Evolutionary conservation across 1,139 yeast genomes (phyloP), one percentile per base, ranked within the genome.

Genomic region (Magnusiomyces clavatus): DNA sequence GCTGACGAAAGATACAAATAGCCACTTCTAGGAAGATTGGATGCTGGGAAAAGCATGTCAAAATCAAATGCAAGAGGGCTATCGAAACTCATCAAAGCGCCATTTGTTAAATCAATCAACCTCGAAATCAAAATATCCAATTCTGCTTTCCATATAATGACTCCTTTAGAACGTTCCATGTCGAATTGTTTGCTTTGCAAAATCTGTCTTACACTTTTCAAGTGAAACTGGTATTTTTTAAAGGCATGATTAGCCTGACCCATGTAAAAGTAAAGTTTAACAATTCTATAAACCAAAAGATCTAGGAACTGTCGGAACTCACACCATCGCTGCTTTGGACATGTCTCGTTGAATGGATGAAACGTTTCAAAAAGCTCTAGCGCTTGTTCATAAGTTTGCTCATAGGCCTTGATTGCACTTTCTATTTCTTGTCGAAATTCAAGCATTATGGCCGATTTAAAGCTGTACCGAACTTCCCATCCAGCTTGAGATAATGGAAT

Each of bases 221-320:
- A 63, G 67, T 87, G 96, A 8, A 78, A 71, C 44, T 75, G 74
- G 61, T 86, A 88, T 63, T 82, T 84, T 53, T 76, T 74, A 58
- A 80, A 77, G 0, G 89, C 87, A 41, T 72, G 60, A 42, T 81
- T 72, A 0, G 85, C 76, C 57, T 78, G 80, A 44, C 78, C 84
- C 29, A 79, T 57, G n/a, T 85, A 79, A 40, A 86, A 71, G 58
- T 81, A 78, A 0, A 82, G 73, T 56, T 86, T 74, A 3, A 80
- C 78, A 13, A 85, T 80, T 58, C 83, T 86, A 53, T 83, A 73
- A 0, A 85, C 83, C 8, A 79, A 63, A 2, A 77, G 63, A 63
- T 87, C 95, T 11, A 84, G 65, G 46, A 83, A 66, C 13, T 63
- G 62, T 45, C 87, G 65, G 8, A 76, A 68, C 43, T 76, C 71